A percentile compares a stretch with the other conserved stretches of the same genome.
phyloP scores from a whole-genome alignment of 345 rosid genomes.

The Abelmoschus esculentus region DNA sequence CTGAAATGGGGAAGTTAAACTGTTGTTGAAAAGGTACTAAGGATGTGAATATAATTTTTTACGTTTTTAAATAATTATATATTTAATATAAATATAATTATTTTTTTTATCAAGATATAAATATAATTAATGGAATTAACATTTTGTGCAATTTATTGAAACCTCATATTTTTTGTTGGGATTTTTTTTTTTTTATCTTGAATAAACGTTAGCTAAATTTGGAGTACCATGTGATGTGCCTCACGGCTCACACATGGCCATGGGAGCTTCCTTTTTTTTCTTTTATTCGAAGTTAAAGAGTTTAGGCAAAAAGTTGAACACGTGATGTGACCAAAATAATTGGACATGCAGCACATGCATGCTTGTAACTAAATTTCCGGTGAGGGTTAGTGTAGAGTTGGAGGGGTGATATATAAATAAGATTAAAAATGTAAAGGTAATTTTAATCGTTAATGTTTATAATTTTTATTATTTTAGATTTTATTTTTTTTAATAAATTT shows the following conservation, averaged over 20 bases:
- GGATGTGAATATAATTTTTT: not conserved
- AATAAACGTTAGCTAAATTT: not conserved
- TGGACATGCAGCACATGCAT: not conserved
- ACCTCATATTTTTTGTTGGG: not conserved
- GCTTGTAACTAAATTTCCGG: not conserved
- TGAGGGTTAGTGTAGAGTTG: not conserved
- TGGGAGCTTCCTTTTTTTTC: constrained; percentile 11
- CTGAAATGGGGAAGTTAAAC: not conserved
- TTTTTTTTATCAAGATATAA: too few species aligned
- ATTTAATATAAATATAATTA: too few species aligned
- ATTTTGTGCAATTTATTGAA: not conserved
- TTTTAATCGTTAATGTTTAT: too few species aligned
- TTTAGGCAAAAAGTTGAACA: not conserved
- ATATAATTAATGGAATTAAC: too few species aligned
- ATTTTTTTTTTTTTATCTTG: not conserved
- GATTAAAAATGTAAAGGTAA: too few species aligned
- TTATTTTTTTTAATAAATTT: too few species aligned
- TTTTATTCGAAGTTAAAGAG: not conserved
- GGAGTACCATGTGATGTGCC: constrained; percentile 17
- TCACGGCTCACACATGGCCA: constrained; percentile 23
- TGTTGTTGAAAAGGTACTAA: not conserved
- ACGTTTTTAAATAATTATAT: too few species aligned
- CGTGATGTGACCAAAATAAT: not conserved
- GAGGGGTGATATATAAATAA: too few species aligned
- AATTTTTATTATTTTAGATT: too few species aligned